phyloP scores from a whole-genome alignment of 805 yeast species.

The Geotrichum ghanense region DNA sequence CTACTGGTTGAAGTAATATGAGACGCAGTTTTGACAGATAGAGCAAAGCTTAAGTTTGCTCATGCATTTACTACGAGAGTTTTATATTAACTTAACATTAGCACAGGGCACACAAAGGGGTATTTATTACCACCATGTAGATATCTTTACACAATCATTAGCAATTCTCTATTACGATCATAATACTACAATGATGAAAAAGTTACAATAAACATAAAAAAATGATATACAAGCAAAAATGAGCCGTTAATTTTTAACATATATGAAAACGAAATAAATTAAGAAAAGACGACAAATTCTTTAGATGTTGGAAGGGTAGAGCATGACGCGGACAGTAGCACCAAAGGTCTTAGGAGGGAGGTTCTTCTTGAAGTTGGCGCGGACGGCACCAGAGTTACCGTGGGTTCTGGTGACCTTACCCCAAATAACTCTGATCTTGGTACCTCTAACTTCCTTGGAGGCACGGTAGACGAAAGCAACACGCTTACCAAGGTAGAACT shows the following conservation, averaged over 20 bases:
- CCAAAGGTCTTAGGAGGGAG: conserved; percentile 99
- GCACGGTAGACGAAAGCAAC: conserved; percentile 99
- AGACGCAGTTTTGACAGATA: too few relatives aligned
- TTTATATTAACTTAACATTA: too few relatives aligned
- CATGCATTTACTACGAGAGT: too few relatives aligned
- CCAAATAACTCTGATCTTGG: conserved; percentile 99
- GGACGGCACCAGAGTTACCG: conserved; percentile 96
- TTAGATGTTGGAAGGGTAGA: conserved; percentile 96
- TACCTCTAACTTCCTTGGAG: conserved; percentile 93
- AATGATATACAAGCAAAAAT: not conserved
- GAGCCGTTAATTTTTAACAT: not conserved
- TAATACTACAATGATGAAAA: too few relatives aligned
- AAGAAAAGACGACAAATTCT: conserved; percentile 12
- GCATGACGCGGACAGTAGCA: conserved; percentile 99
- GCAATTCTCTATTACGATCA: too few relatives aligned
- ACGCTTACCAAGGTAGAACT: conserved; percentile 99
- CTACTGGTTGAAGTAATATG: too few relatives aligned
- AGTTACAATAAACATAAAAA: not conserved
- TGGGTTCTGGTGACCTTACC: conserved; percentile 98
- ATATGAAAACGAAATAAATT: conserved; percentile 1
- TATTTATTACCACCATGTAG: too few relatives aligned
- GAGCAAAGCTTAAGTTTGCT: too few relatives aligned
- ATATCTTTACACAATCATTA: too few relatives aligned
- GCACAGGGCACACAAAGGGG: too few relatives aligned
- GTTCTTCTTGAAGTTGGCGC: conserved; percentile 98